These are phyloP conservation scores for Backusella liffmaniae DNA, from an alignment of 192 early-diverging fungal species.

Conservation along the genomic window DNA sequence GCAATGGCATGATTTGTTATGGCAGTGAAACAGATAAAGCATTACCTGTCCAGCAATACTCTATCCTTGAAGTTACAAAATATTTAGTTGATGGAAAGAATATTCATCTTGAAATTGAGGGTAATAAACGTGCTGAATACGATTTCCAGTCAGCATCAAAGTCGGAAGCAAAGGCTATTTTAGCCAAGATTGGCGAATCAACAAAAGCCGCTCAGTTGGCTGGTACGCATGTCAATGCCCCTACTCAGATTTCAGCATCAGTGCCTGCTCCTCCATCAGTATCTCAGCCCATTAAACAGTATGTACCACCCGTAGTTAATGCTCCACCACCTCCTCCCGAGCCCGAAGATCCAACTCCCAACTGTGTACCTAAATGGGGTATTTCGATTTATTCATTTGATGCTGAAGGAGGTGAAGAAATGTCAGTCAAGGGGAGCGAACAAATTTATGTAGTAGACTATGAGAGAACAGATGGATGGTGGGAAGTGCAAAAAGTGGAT, in stretches of 20 bases:
- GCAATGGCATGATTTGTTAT: constrained; percentile 60
- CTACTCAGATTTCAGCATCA: background rate
- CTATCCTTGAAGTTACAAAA: constrained; percentile 57
- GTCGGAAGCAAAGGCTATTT: constrained; percentile 65
- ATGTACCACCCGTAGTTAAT: background rate
- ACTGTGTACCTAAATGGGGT: constrained; percentile 30
- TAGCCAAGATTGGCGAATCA: constrained; percentile 60
- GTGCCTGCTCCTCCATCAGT: constrained; percentile 2
- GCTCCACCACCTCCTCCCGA: background rate
- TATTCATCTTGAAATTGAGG: constrained; percentile 61
- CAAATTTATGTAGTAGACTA: constrained; percentile 82
- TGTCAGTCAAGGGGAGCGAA: constrained; percentile 80
- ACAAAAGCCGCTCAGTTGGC: constrained; percentile 47
- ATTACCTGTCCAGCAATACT: constrained; percentile 57
- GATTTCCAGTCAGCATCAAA: constrained; percentile 64
- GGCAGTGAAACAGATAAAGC: constrained; percentile 62
- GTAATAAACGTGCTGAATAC: constrained; percentile 50
- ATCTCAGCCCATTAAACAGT: background rate
- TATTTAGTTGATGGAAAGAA: constrained; percentile 64
- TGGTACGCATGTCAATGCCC: constrained; percentile 5
- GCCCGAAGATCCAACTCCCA: constrained; percentile 20
- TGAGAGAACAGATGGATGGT: constrained; percentile 86
- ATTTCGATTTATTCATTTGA: constrained; percentile 81
- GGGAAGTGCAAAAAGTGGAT: constrained; percentile 65
- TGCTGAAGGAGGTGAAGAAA: constrained; percentile 80